Percentiles rank a stretch among this genome's conserved stretches.
phyloP scores from a whole-genome alignment of 768 basidiomycete genomes.

The Russula olivacea region DNA sequence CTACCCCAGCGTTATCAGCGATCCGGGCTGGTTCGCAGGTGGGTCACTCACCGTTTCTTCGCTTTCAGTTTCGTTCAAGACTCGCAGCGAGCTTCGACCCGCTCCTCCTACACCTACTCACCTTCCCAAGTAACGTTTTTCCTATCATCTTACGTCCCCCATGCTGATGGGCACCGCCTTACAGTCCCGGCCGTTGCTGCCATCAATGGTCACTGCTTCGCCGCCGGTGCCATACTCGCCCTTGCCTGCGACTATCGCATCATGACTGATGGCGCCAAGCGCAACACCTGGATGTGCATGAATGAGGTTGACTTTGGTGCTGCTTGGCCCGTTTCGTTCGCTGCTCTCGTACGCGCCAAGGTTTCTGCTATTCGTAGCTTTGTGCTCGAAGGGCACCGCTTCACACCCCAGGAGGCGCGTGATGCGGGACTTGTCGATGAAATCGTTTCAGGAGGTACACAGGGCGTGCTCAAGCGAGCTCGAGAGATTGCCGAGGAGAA shows the following conservation, averaged over 20 bases:
- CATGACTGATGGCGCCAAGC: conserved; percentile 75
- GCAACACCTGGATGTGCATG: conserved; percentile 85
- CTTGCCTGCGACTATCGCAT: conserved; percentile 84
- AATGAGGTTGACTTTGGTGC: conserved; percentile 89
- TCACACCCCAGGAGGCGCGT: conserved; percentile 65
- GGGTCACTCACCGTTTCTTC: conserved; percentile 23
- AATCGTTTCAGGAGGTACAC: conserved; percentile 53
- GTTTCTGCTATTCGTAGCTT: conserved; percentile 66
- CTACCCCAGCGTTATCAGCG: conserved; percentile 44
- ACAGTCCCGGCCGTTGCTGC: conserved; percentile 74
- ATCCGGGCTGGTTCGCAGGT: conserved; percentile 67
- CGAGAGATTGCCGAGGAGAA: conserved; percentile 53
- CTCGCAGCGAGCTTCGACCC: conserved; percentile 51
- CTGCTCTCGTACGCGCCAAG: conserved; percentile 58
- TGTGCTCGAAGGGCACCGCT: conserved; percentile 73
- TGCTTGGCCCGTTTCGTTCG: conserved; percentile 67
- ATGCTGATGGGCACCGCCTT: background rate
- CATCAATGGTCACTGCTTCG: conserved; percentile 83
- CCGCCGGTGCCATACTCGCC: conserved; percentile 73
- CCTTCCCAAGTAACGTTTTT: conserved; percentile 60
- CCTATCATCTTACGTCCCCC: background rate
- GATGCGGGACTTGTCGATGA: conserved; percentile 64
- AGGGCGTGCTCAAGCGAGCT: conserved; percentile 57
- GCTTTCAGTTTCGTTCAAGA: background rate
- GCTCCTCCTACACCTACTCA: conserved; percentile 57